These are phyloP conservation scores for Penicillium nucicola DNA, from an alignment of 495 filamentous ascomycete genomes.

Conservation along the genomic window DNA sequence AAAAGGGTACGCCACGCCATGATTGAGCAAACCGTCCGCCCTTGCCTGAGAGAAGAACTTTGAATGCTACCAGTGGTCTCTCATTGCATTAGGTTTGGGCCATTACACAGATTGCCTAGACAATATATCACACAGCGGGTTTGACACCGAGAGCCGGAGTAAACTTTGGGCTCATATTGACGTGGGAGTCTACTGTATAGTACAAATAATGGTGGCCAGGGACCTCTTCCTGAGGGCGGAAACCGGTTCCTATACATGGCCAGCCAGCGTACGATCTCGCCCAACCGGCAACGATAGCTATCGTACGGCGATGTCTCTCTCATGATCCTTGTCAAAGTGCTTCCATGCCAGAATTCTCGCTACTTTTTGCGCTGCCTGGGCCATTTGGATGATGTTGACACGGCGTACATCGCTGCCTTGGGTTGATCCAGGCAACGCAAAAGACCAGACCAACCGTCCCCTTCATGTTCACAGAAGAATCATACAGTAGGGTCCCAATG, in stretches of 20 bases:
- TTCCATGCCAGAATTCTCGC: too few species aligned
- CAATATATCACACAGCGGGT: not conserved
- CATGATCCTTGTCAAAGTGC: too few species aligned
- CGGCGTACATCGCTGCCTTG: too few species aligned
- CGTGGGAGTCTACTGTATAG: too few species aligned
- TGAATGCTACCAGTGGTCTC: not conserved
- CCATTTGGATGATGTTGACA: too few species aligned
- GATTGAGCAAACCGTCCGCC: conserved; percentile 18
- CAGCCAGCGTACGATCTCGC: not conserved
- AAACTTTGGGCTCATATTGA: not conserved
- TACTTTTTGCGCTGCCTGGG: too few species aligned
- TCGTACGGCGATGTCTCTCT: too few species aligned
- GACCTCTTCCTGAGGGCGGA: not conserved
- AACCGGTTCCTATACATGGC: not conserved
- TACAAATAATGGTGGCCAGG: not conserved
- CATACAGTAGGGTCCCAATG: too few species aligned
- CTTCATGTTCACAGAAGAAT: too few species aligned
- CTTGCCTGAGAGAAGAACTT: conserved; percentile 16
- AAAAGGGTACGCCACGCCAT: conserved; percentile 16
- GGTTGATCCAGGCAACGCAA: too few species aligned
- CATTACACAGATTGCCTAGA: conserved; percentile 6
- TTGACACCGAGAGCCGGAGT: conserved; percentile 3
- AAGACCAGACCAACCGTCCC: too few species aligned
- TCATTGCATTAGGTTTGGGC: not conserved
- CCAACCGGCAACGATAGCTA: too few species aligned